These are phyloP conservation scores for Podospora conica DNA, from an alignment of 495 filamentous ascomycete genomes.

Conservation along the genomic window DNA sequence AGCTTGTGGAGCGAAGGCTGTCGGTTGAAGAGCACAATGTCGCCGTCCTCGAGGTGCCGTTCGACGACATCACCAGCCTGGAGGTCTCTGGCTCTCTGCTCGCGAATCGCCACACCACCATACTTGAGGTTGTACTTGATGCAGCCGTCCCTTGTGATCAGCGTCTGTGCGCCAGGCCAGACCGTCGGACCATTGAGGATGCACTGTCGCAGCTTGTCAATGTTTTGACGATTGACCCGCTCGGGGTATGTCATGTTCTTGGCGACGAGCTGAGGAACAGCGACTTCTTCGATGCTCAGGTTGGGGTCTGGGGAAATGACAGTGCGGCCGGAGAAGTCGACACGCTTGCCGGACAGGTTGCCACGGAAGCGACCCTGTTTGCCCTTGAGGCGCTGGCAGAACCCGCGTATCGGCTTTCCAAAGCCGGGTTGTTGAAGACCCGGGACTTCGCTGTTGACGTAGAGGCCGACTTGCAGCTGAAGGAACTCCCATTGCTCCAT, in stretches of 20 bases:
- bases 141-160: constrained; percentile 61
- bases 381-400: constrained; percentile 91
- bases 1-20: constrained; percentile 97
- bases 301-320: constrained; percentile 98
- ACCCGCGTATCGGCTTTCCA: constrained; percentile 79
- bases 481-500: constrained; percentile 99
- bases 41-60: constrained; percentile 89
- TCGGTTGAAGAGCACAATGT: constrained; percentile 96
- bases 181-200: constrained; percentile 65
- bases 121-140: constrained; percentile 71
- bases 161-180: constrained; percentile 81
- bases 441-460: constrained; percentile 95
- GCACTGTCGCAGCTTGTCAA: constrained; percentile 66
- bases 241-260: constrained; percentile 95
- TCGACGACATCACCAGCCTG: constrained; percentile 84
- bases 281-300: constrained; percentile 86
- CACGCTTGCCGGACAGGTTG: constrained; percentile 95
- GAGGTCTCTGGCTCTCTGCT: constrained; percentile 61
- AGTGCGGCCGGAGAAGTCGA: constrained; percentile 94
- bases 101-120: constrained; percentile 46
- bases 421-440: constrained; percentile 70
- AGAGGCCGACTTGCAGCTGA: constrained; percentile 89
- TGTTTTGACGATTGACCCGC: constrained; percentile 73
- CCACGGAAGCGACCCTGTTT: constrained; percentile 97
- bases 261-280: constrained; percentile 80